These are phyloP conservation scores for Lactarius hatsudake DNA, from an alignment of 768 basidiomycete species.

Conservation along the genomic window DNA sequence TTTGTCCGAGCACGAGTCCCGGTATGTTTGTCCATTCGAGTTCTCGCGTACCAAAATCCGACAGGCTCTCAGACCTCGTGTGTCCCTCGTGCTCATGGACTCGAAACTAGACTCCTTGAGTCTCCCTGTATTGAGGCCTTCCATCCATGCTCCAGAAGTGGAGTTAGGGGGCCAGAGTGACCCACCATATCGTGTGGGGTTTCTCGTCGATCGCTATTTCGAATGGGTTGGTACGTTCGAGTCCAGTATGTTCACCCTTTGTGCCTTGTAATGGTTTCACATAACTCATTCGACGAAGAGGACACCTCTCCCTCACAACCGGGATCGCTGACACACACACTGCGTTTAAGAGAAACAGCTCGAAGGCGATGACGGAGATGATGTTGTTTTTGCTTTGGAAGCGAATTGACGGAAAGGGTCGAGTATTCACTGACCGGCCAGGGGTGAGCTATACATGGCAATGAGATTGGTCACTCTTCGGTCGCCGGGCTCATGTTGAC, in stretches of 20 bases:
- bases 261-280: neutral
- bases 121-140: slow-evolving; percentile 16
- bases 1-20: slow-evolving; percentile 14
- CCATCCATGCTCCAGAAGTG: neutral
- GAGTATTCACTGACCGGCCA: slow-evolving; percentile 10
- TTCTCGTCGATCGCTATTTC: slow-evolving; percentile 21
- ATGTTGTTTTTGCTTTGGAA: slow-evolving; percentile 14
- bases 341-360: slow-evolving; percentile 7
- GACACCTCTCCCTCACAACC: neutral
- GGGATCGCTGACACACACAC: neutral
- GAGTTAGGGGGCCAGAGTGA: slow-evolving; percentile 6
- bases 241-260: slow-evolving; percentile 5
- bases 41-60: neutral
- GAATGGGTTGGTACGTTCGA: slow-evolving; percentile 26
- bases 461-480: neutral
- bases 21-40: slow-evolving; percentile 9
- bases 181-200: slow-evolving; percentile 14
- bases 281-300: slow-evolving; percentile 3
- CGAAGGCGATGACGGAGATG: neutral
- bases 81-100: slow-evolving; percentile 26
- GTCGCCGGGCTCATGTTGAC: neutral
- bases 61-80: slow-evolving; percentile 1
- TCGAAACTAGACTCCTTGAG: slow-evolving; percentile 21
- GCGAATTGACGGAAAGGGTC: slow-evolving; percentile 1
- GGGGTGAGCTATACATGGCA: slow-evolving; percentile 4